These are phyloP conservation scores for Dendrobium catenatum DNA, from an alignment of 106 monocot species.

Conservation along the genomic window DNA sequence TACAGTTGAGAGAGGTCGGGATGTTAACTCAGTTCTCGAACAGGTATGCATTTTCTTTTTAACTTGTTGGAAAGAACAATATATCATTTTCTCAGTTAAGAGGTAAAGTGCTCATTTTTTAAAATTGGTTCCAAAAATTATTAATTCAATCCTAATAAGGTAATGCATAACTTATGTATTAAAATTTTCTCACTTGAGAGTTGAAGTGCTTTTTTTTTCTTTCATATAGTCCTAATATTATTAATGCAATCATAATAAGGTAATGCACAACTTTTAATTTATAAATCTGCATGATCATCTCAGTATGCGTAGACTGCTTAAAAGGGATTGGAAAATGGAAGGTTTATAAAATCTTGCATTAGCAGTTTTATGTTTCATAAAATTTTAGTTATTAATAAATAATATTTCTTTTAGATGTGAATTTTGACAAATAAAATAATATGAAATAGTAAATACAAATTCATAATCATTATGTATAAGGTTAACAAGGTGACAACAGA, in stretches of 20 bases:
- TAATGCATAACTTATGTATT: neutral
- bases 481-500: no score
- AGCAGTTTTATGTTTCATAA: no score
- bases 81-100: neutral
- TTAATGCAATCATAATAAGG: neutral
- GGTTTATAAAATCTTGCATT: no score
- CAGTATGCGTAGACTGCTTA: no score
- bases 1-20: slow-evolving; percentile 73
- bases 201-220: neutral
- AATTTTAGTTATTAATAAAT: no score
- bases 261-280: neutral
- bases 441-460: no score
- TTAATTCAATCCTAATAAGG: neutral
- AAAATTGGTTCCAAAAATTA: neutral
- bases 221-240: neutral
- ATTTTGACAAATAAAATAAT: no score
- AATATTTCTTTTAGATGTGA: no score
- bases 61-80: neutral
- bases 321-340: no score
- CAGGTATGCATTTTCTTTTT: slow-evolving; percentile 30
- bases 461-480: no score
- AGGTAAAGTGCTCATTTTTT: neutral
- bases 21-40: slow-evolving; percentile 76
- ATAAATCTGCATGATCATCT: no score
- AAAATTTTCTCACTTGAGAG: neutral